Base-by-base conservation (phyloP, 2,329 filamentous ascomycete species). In the Cryphonectria parasitica region DNA sequence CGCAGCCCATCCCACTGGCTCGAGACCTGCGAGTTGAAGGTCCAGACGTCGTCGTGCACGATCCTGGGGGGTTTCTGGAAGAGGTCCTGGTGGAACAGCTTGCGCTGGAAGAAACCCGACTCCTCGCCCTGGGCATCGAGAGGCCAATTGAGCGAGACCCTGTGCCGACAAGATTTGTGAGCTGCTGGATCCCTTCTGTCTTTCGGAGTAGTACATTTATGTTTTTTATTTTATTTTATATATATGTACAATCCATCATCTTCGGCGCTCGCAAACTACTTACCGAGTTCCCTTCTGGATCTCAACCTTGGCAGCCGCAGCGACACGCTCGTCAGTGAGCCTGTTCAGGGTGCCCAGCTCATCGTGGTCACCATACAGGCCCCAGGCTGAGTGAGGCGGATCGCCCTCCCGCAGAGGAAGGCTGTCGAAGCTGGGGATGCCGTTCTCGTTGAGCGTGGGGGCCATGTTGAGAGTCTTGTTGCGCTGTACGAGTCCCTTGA, bases 341-440 rank as follows among this genome's bases (percentile, higher is more conserved):
- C 88, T 83, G 76, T 91, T 91, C 28, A 91, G 77, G 34, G 86
- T 87, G 13, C 89, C 89, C 2, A 91, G 81, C 77, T 89, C 81
- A 76, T 90, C 89, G 67, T 84, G 76, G 64, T 83, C 79, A 64
- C 88, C 88, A 76, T 88, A 89, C 5, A 88, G 80, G 7, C 81
- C 82, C 83, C 83, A 85, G 22, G 84, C 83, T 52, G 77, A 79
- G 70, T 73, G 76, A 43, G 79, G 80, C n/a, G 86, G 86, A 66
- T 85, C 83, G 22, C 76, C 79, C 72, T 83, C 79, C 66, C 83
- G 79, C 34, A 87, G 74, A 0, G 86, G 85, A 0, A 87, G 81
- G 39, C 80, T 80, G 19, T 83, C 81, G 76, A 85, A 87, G 39
- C 79, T 76, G 22, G 85, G 85, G 56, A 87, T 81, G 69, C 80